A percentile compares a stretch with the other conserved stretches of the same genome.
Conservation (phyloP, 495 filamentous ascomycete genomes). For the Oleoguttula mirabilis region DNA sequence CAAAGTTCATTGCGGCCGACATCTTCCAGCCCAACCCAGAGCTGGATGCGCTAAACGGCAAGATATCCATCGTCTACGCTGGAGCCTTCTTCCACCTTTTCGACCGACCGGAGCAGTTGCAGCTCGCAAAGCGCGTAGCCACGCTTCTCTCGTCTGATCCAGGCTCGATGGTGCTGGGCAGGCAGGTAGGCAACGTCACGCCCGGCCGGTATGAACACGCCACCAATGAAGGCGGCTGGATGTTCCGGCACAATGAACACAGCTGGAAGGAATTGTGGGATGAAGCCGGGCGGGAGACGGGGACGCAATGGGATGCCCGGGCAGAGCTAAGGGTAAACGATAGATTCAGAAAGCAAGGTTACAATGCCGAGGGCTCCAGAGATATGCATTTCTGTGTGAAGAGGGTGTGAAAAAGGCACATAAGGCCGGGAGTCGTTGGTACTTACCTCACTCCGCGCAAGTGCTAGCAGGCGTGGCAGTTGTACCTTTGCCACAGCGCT, state of each 20-base stretch:
- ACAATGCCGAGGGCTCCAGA: no score
- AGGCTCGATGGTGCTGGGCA: constrained; percentile 12
- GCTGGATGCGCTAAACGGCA: constrained; percentile 13
- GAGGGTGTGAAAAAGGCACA: no score
- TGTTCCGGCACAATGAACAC: constrained; percentile 6
- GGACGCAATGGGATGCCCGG: background rate
- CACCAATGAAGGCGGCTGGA: constrained; percentile 2
- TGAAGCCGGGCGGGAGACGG: background rate
- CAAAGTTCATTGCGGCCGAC: constrained; percentile 21
- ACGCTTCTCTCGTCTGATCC: background rate
- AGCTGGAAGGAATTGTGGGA: constrained; percentile 5
- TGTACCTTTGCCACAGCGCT: no score
- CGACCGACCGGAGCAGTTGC: constrained; percentile 25
- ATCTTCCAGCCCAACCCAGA: constrained; percentile 15
- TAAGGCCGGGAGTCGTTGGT: no score
- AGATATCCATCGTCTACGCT: constrained; percentile 24
- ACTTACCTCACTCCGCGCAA: no score
- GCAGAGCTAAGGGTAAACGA: background rate
- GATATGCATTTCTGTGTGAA: no score
- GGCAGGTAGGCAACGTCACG: constrained; percentile 10
- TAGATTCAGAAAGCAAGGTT: no score
- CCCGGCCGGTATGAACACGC: background rate
- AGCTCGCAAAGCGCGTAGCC: constrained; percentile 7
- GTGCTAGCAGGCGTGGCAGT: no score
- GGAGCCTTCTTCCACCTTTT: constrained; percentile 30